These are phyloP conservation scores for Astrephomene gubernaculifera DNA, from an alignment of 139 green algal species.

Conservation along the genomic window DNA sequence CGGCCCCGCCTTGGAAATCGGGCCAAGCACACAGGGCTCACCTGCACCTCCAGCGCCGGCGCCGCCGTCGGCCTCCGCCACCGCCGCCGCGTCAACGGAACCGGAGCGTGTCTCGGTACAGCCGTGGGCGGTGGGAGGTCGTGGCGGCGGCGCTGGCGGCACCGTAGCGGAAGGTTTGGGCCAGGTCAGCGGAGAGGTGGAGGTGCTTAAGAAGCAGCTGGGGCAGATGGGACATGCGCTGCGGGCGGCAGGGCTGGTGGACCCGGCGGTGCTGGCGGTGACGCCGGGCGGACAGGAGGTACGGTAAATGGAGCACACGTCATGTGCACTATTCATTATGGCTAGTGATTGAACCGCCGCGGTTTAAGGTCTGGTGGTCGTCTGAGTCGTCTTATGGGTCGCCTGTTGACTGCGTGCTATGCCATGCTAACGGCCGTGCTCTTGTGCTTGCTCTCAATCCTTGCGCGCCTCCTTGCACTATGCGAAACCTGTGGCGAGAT, in stretches of 20 bases:
- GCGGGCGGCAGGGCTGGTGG: not conserved
- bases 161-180: conserved; percentile 10
- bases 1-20: not conserved
- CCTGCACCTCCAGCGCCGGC: not conserved
- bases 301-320: too few relatives aligned
- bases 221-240: conserved; percentile 16
- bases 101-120: not conserved
- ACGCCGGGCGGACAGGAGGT: conserved; percentile 1
- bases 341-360: too few relatives aligned
- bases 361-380: too few relatives aligned
- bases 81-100: not conserved
- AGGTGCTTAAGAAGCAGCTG: conserved; percentile 33
- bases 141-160: not conserved
- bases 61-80: not conserved
- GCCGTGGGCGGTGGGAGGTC: not conserved
- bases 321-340: too few relatives aligned
- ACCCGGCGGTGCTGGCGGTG: not conserved
- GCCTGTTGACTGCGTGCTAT: too few relatives aligned
- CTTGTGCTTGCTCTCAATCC: too few relatives aligned
- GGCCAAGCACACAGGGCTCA: not conserved
- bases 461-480: too few relatives aligned
- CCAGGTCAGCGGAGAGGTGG: conserved; percentile 16
- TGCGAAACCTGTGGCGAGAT: too few relatives aligned
- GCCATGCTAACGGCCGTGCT: too few relatives aligned
- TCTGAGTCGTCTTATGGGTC: too few relatives aligned